Conservation (phyloP, 345 rosid species). For the Aethionema arabicum region DNA sequence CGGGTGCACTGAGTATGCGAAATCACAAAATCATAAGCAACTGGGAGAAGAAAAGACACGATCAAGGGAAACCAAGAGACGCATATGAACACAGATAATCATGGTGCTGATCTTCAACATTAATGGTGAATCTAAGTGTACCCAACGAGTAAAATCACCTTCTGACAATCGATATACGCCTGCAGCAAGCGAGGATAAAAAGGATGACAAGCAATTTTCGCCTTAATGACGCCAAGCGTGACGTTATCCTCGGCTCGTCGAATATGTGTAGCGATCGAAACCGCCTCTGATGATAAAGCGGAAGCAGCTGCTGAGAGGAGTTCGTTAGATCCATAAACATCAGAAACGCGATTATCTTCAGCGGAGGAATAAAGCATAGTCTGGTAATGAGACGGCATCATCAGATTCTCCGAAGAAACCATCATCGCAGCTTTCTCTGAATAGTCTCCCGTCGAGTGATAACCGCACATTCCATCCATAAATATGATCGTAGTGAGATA, state of each 20-base stretch:
- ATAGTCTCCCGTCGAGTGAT: constrained; percentile 43
- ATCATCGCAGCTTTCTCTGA: constrained; percentile 46
- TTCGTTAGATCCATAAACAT: constrained; percentile 65
- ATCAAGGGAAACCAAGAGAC: too few species aligned
- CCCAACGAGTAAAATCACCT: constrained; percentile 47
- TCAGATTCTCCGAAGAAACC: constrained; percentile 62
- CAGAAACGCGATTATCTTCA: constrained; percentile 34
- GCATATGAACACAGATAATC: too few species aligned
- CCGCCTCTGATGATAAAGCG: constrained; percentile 56
- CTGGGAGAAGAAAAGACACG: neutral
- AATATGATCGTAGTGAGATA: constrained; percentile 12
- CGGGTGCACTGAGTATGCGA: neutral
- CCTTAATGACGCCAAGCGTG: constrained; percentile 49
- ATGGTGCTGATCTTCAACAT: too few species aligned
- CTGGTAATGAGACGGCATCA: constrained; percentile 54
- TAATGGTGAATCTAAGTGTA: neutral
- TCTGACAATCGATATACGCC: constrained; percentile 91
- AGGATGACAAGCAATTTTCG: constrained; percentile 81
- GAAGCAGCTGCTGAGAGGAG: constrained; percentile 51
- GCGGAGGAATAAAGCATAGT: constrained; percentile 41
- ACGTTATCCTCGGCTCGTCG: constrained; percentile 43
- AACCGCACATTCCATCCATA: constrained; percentile 40
- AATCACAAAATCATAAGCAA: neutral
- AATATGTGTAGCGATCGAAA: constrained; percentile 46
- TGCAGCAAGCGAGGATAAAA: constrained; percentile 78